Evolutionary conservation across 2,329 filamentous ascomycete species (phyloP), one percentile per base, ranked within the genome.

Genomic region (Phaeophleospora eucalypticola): DNA sequence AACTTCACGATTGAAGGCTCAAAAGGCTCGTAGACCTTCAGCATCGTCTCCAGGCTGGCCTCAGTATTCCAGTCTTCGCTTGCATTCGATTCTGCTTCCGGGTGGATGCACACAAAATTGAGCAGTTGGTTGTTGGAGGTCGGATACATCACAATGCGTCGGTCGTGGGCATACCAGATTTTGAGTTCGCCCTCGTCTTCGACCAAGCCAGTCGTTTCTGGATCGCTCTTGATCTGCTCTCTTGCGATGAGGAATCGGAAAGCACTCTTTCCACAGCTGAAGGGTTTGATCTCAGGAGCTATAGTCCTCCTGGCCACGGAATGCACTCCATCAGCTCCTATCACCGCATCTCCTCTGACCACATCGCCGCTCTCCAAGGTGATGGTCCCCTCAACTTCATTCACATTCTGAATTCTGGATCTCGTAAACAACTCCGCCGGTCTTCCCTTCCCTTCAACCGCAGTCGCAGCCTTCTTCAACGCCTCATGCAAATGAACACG

Each of bases 181-280:
- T 66, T 59, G 12, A 77, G 55, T 14, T 71, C 49, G 19, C 58
- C 52, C 6, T 51, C 36, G 1, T 48, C 46, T 2, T 44, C 76
- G 68, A 8, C 71, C 12, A 55, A 36, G 15, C 41, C 36, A 0
- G 70, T 47, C 56, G 56, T 78, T 68, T 3, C 70, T 19, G 57
- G 74, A 58, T 67, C 71, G 35, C 58, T 65, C 4, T 68, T 47
- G 0, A 69, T 67, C 3, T 65, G 67, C 12, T 78, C 71, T 1
- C 70, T 68, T 0, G 71, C 65, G 0, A 82, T 68, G 4, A 81
- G 59, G 61, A 81, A 82, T 6, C 79, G 70, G 58, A 80, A 82
- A 0, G 78, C 78, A 36, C 73, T 77, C 58, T 80, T 79, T 2
- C 78, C 79, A 2, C 72, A 54, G 41, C 57, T 53, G 16, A 57